Percentiles rank a stretch among this genome's conserved stretches.
Evolutionary conservation across 257 asterid genomes (phyloP).

Genomic region (Sherardia arvensis): DNA sequence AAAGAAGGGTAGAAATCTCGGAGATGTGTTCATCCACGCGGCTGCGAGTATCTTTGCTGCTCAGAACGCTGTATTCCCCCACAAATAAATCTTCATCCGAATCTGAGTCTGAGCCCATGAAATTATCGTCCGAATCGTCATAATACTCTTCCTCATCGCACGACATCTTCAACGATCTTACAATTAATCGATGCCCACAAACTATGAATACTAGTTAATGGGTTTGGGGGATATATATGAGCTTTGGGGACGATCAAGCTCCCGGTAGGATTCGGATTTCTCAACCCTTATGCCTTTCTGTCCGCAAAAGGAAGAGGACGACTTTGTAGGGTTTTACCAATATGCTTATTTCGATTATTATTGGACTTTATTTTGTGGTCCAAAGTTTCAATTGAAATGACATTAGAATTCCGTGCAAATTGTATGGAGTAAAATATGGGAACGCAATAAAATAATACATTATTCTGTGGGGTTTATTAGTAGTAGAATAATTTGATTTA

Average conservation of each 20-base stretch:
- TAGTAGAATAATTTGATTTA: too few species aligned
- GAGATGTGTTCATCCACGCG: slow-evolving; percentile 12
- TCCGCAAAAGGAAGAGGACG: not conserved
- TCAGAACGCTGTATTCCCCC: slow-evolving; percentile 8
- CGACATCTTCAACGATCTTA: not conserved
- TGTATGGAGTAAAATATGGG: too few species aligned
- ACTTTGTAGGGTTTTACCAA: not conserved
- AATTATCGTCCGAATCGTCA: not conserved
- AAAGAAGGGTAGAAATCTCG: slow-evolving; percentile 13
- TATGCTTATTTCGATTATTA: not conserved
- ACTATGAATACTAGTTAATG: too few species aligned
- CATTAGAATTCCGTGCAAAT: too few species aligned
- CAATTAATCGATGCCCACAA: not conserved
- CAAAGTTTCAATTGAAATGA: too few species aligned
- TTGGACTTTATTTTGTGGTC: too few species aligned
- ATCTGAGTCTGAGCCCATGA: not conserved
- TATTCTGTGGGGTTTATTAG: too few species aligned
- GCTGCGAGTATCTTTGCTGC: slow-evolving; percentile 7
- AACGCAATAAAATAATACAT: too few species aligned
- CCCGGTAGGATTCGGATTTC: not conserved
- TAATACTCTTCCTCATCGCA: not conserved
- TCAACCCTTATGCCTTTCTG: not conserved
- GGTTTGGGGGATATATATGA: too few species aligned
- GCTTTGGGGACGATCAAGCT: too few species aligned
- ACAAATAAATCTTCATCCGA: not conserved